Evolutionary conservation across 169 alveolate genomes (phyloP), one percentile per base, ranked within the genome.

Genomic region (Babesia bigemina): DNA sequence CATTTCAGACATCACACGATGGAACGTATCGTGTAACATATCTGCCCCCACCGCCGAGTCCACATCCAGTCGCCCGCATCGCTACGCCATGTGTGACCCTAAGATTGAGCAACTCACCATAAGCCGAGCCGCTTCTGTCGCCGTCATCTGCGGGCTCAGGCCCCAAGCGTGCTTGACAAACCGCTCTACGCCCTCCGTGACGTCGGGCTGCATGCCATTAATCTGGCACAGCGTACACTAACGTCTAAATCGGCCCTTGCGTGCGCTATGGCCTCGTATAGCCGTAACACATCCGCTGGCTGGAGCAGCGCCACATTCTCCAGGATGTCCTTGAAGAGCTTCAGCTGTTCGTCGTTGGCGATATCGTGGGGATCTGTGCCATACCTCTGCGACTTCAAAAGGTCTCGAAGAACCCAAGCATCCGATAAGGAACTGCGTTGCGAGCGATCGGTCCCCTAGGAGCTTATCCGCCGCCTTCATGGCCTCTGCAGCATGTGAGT

Each of bases 401-500:
- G 66, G 67, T 29, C 21, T 63, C 0, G 84, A 29, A 13, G 71
- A 75, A 14, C 47, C 8, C 56, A 75, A n/a, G 24, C 66, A 63
- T 39, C 76, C 84, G 29, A 13, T 28, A 10, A 72, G 28, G 22
- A 42, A 26, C 33, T 79, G 53, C 33, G 71, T 48, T 22, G 53
- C 78, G 24, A 70, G 69, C 13, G 75, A 33, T 11, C n/a, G 56
- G 36, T 79, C 79, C 36, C 59, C 79, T 44, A 70, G 22, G n/a
- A 79, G 36, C 21, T 79, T 49, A 11, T 79, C 84, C n/a, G 36
- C 26, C 22, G 19, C 48, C 71, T 79, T 79, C 42, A 62, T 16
- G 39, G 75, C 70, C 39, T 79, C 87, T 79, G 45, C 45, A 24
- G 3, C 21, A 63, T 65, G n/a, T 47, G 42, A 21, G 22, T 2